Evolutionary conservation across 2,329 filamentous ascomycete genomes (phyloP).

Genomic region (Arthrobotrys entomopaga): DNA sequence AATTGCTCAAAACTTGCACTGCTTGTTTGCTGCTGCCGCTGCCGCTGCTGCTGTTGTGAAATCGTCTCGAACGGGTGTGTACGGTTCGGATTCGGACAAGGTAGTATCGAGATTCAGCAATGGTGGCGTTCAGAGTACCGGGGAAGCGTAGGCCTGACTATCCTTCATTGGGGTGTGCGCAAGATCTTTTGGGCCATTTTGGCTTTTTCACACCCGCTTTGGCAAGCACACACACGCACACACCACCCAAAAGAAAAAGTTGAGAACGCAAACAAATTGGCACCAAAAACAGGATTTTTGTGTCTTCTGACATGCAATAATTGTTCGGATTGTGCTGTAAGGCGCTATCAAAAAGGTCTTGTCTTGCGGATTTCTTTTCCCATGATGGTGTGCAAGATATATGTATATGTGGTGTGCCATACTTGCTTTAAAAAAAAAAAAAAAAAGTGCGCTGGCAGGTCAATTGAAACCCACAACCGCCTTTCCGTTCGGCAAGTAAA

Average conservation of each 20-base stretch:
- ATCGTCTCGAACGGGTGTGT: slow-evolving; percentile 9
- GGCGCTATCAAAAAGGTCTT: background rate
- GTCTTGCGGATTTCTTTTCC: slow-evolving; percentile 1
- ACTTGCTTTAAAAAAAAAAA: too few species aligned
- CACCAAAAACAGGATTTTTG: slow-evolving; percentile 47
- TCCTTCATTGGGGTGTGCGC: slow-evolving; percentile 21
- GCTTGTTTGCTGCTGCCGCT: too few species aligned
- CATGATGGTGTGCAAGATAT: slow-evolving; percentile 11
- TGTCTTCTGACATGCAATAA: background rate
- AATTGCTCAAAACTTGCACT: background rate
- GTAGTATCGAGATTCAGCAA: slow-evolving; percentile 24
- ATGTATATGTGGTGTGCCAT: slow-evolving; percentile 7
- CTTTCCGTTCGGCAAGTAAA: slow-evolving; percentile 22
- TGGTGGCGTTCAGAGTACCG: slow-evolving; percentile 48
- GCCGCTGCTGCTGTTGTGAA: background rate
- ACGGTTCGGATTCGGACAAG: slow-evolving; percentile 40
- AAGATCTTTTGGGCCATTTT: slow-evolving; percentile 30
- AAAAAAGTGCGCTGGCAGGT: too few species aligned
- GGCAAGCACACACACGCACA: slow-evolving; percentile 13
- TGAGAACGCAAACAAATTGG: slow-evolving; percentile 1
- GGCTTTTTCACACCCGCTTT: slow-evolving; percentile 10
- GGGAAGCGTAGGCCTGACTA: slow-evolving; percentile 24
- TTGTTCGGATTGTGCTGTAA: slow-evolving; percentile 3
- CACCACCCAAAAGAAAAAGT: slow-evolving; percentile 8
- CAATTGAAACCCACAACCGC: background rate